Evolutionary conservation across 176 grass and related monocot species (phyloP).

Genomic region (Oryza coarctata): DNA sequence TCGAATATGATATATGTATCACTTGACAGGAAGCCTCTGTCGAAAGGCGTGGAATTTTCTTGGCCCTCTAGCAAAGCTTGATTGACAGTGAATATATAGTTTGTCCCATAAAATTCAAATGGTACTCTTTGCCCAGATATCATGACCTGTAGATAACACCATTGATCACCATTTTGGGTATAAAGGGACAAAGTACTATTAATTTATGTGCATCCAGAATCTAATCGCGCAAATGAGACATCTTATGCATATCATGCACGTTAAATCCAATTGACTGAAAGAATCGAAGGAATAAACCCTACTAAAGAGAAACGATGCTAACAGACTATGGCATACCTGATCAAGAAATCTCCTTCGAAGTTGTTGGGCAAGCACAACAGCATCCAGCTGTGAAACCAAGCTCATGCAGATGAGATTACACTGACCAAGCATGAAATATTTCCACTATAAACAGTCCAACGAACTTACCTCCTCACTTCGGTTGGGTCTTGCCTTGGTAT

Average conservation of each 20-base stretch:
- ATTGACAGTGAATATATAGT: slow-evolving; percentile 90
- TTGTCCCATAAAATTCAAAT: slow-evolving; percentile 98
- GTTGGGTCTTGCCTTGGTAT: slow-evolving; percentile 66
- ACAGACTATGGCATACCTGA: slow-evolving; percentile 53
- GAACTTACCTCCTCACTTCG: slow-evolving; percentile 61
- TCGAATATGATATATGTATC: slow-evolving; percentile 99
- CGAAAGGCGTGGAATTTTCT: slow-evolving; percentile 67
- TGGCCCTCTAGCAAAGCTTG: slow-evolving; percentile 88
- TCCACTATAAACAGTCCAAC: slow-evolving; percentile 1
- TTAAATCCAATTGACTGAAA: neutral
- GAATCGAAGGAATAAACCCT: slow-evolving; percentile 2
- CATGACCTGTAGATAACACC: slow-evolving; percentile 62
- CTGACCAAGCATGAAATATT: slow-evolving; percentile 3
- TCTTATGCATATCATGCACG: neutral
- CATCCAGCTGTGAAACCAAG: slow-evolving; percentile 74
- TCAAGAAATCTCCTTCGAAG: slow-evolving; percentile 76
- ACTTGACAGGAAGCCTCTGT: slow-evolving; percentile 75
- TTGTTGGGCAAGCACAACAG: slow-evolving; percentile 84
- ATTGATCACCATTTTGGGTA: slow-evolving; percentile 8
- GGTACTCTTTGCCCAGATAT: slow-evolving; percentile 84
- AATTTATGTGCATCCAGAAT: neutral
- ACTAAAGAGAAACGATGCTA: neutral
- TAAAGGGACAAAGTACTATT: neutral
- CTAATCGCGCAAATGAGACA: neutral
- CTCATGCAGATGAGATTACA: slow-evolving; percentile 34